These are phyloP conservation scores for Sporormia fimetaria DNA, from an alignment of 495 filamentous ascomycete species.

Conservation along the genomic window DNA sequence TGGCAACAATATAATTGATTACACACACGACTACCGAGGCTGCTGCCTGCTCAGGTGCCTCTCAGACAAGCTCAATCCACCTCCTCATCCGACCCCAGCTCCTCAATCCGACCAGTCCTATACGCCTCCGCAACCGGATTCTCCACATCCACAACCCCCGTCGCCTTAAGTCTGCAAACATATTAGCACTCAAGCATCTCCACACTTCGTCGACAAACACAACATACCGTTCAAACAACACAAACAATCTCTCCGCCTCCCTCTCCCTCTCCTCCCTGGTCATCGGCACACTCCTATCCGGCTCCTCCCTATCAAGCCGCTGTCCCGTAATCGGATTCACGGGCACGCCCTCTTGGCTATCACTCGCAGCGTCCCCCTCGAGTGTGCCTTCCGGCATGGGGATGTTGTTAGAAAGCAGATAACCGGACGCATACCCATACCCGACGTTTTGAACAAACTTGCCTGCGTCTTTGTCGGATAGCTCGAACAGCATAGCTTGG, in stretches of 20 bases:
- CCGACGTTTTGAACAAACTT: constrained; percentile 39
- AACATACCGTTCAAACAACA: constrained; percentile 79
- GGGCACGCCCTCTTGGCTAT: constrained; percentile 25
- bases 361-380: constrained; percentile 43
- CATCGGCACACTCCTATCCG: constrained; percentile 54
- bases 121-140: constrained; percentile 74
- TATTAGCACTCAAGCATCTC: not conserved
- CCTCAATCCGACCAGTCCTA: constrained; percentile 68
- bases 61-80: too few relatives aligned
- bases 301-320: constrained; percentile 55
- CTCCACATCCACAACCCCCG: constrained; percentile 69
- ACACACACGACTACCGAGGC: too few relatives aligned
- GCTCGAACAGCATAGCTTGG: constrained; percentile 70
- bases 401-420: constrained; percentile 70
- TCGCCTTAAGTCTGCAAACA: constrained; percentile 57
- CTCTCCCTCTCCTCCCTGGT: constrained; percentile 82
- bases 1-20: too few relatives aligned
- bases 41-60: too few relatives aligned
- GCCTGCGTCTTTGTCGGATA: constrained; percentile 50
- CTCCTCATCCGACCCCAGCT: too few relatives aligned
- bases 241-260: constrained; percentile 86
- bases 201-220: constrained; percentile 1
- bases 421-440: constrained; percentile 86
- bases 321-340: constrained; percentile 92
- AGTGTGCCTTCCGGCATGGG: constrained; percentile 55